Evolutionary conservation across 2,329 filamentous ascomycete species (phyloP).

Genomic region (Chaetomium globosum): DNA sequence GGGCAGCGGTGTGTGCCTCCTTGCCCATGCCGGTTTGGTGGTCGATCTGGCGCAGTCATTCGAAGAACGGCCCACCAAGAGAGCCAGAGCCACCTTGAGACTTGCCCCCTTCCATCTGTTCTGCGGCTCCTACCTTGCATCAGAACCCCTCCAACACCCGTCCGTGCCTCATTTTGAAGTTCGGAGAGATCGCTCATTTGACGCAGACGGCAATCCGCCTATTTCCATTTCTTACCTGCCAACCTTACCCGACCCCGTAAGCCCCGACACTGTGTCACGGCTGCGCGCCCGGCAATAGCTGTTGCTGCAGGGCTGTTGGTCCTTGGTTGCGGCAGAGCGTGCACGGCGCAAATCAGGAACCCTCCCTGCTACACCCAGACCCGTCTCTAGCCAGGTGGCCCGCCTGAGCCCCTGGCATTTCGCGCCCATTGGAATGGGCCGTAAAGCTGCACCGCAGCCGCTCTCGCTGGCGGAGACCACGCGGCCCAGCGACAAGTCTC

Average conservation of each 20-base stretch:
- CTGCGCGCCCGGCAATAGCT: conserved; percentile 39
- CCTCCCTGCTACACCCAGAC: conserved; percentile 34
- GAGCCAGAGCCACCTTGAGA: background rate
- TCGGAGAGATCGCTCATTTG: conserved; percentile 22
- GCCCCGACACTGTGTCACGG: conserved; percentile 44
- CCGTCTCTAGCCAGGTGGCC: conserved; percentile 32
- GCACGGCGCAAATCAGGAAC: conserved; percentile 41
- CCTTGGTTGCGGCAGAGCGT: conserved; percentile 40
- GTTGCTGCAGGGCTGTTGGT: conserved; percentile 14
- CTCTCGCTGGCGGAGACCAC: conserved; percentile 53
- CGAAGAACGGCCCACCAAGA: background rate
- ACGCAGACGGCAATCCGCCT: conserved; percentile 43
- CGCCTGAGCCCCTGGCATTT: conserved; percentile 29
- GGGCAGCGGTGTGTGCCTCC: conserved; percentile 16
- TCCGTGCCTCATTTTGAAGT: conserved; percentile 22
- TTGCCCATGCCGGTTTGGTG: conserved; percentile 8
- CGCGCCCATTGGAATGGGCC: conserved; percentile 50
- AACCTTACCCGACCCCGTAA: conserved; percentile 31
- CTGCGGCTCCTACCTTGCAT: conserved; percentile 20
- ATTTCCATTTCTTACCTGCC: conserved; percentile 38
- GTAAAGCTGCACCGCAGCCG: conserved; percentile 62
- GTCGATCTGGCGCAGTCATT: conserved; percentile 18
- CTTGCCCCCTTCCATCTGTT: conserved; percentile 16
- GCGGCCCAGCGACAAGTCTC: conserved; percentile 43
- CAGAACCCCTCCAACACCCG: conserved; percentile 27